Evolutionary conservation across 129 eudicot species (phyloP), one percentile per base, ranked within the genome.

Genomic region (Cynara cardunculus): DNA sequence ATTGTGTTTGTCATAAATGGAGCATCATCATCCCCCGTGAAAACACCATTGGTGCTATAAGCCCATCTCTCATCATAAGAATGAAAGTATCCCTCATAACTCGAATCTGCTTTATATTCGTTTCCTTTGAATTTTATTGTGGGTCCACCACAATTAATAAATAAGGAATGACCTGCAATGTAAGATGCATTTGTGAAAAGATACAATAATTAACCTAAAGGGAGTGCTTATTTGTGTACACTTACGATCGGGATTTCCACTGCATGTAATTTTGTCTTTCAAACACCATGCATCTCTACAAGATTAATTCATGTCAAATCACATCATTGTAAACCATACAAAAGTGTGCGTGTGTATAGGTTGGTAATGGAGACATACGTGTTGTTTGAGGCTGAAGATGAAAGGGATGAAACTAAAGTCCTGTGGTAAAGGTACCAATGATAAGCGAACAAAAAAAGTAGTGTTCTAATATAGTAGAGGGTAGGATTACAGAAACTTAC

Each of bases 141-240:
- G 32, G 56, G 2, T 82, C 98, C 98, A 73, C 97, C 98, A 66
- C 97, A 94, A 79, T 94, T 94, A 72, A 94, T 87, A 82, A 77
- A 89, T 5, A 94, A 75, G 41, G 95, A 83, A 81, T 84, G 72
- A 59, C 76, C 93, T 93, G 90, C 77, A 84, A 76, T 25, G 46
- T 75, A 16, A 19, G 73, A 67, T 31, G 19, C 71, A 37, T 31
- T 78, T 84, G 32, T 72, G 24, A 68, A 65, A 26, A 56, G 11
- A 66, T 25, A 18, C 9, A 35, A 11, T 13, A 49, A 66, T 61
- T 31, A 80, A 28, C 27, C 26, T 3, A 14, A 69, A 64, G 3
- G 26, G 41, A 19, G 49, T 26, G 34, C 28, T 25, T n/a, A 32
- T 74, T 22, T 82, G 13, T 53, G 49, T 22, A 73, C 26, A 39